phyloP scores from a whole-genome alignment of 352 stramenopile genomes.

The Halophytophthora batemanensis region DNA sequence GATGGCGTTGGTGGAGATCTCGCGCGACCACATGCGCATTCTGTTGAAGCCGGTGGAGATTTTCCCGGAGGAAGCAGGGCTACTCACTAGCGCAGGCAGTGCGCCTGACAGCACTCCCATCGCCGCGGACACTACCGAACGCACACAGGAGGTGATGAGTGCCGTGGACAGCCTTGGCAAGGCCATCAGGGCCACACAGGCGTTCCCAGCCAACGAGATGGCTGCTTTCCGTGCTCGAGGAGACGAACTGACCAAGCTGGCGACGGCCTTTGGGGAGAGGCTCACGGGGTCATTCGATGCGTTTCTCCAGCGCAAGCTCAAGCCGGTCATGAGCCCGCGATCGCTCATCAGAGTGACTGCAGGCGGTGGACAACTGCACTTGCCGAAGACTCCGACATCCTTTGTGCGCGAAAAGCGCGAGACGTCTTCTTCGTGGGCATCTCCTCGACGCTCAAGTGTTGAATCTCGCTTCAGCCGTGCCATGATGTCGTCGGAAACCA shows the following conservation, averaged over 20 bases:
- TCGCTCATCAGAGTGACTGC: slow-evolving; percentile 1
- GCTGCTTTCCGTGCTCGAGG: slow-evolving; percentile 45
- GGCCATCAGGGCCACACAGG: slow-evolving; percentile 54
- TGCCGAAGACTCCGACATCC: neutral
- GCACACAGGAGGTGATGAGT: slow-evolving; percentile 33
- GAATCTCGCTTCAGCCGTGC: slow-evolving; percentile 31
- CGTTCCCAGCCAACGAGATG: slow-evolving; percentile 69
- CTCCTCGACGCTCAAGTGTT: slow-evolving; percentile 14
- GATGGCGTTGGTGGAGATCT: slow-evolving; percentile 51
- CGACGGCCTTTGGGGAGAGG: slow-evolving; percentile 49
- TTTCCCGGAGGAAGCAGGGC: slow-evolving; percentile 40
- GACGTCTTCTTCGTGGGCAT: slow-evolving; percentile 17
- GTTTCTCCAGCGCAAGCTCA: slow-evolving; percentile 49
- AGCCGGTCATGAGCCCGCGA: slow-evolving; percentile 20
- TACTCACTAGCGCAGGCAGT: slow-evolving; percentile 7
- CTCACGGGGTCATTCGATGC: slow-evolving; percentile 46
- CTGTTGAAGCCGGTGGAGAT: slow-evolving; percentile 47
- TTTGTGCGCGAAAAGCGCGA: slow-evolving; percentile 29
- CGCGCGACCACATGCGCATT: slow-evolving; percentile 48
- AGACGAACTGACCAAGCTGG: slow-evolving; percentile 51
- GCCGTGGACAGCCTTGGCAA: slow-evolving; percentile 44
- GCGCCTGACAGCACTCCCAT: neutral
- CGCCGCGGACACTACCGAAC: slow-evolving; percentile 25
- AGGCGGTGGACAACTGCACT: slow-evolving; percentile 9
- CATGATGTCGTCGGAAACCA: slow-evolving; percentile 35